A percentile compares a stretch with the other conserved stretches of the same genome.
Conservation (phyloP, 1,284 basidiomycete genomes). For the Leccinum griseonigrum region DNA sequence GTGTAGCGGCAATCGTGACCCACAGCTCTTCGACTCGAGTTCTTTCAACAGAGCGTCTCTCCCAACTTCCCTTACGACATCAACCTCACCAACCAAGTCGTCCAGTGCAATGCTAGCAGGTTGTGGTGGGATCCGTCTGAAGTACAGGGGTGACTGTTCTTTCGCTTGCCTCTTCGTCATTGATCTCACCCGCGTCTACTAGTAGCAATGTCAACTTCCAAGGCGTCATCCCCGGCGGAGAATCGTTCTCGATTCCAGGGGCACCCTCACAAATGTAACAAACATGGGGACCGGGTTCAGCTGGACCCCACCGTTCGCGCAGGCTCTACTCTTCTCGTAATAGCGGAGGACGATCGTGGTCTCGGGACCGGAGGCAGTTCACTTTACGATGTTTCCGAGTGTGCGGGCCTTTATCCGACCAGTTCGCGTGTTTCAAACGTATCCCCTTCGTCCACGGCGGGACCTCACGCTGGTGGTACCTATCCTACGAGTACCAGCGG, state of each 20-base stretch:
- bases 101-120: slow-evolving; percentile 57
- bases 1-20: slow-evolving; percentile 54
- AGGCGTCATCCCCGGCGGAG: slow-evolving; percentile 75
- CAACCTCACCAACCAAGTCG: slow-evolving; percentile 55
- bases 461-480: slow-evolving; percentile 69
- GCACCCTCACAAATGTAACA: slow-evolving; percentile 39
- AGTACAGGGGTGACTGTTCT: slow-evolving; percentile 53
- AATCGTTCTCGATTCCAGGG: slow-evolving; percentile 63
- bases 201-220: slow-evolving; percentile 55
- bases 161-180: neutral
- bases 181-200: neutral
- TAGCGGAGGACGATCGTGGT: slow-evolving; percentile 65
- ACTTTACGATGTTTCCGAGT: slow-evolving; percentile 45
- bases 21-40: slow-evolving; percentile 47
- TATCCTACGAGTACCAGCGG: slow-evolving; percentile 56
- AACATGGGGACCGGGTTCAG: slow-evolving; percentile 58
- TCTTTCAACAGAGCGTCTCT: slow-evolving; percentile 58
- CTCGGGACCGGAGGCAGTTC: slow-evolving; percentile 66
- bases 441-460: slow-evolving; percentile 75
- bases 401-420: slow-evolving; percentile 42
- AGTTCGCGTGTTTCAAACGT: slow-evolving; percentile 51
- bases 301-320: slow-evolving; percentile 66
- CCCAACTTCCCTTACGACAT: slow-evolving; percentile 62
- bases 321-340: slow-evolving; percentile 61
- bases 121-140: slow-evolving; percentile 57